A percentile compares a stretch with the other conserved stretches of the same genome.
These are phyloP conservation scores for Herpetomonas tarakana DNA, from an alignment of 208 protist genomes.

Conservation along the genomic window DNA sequence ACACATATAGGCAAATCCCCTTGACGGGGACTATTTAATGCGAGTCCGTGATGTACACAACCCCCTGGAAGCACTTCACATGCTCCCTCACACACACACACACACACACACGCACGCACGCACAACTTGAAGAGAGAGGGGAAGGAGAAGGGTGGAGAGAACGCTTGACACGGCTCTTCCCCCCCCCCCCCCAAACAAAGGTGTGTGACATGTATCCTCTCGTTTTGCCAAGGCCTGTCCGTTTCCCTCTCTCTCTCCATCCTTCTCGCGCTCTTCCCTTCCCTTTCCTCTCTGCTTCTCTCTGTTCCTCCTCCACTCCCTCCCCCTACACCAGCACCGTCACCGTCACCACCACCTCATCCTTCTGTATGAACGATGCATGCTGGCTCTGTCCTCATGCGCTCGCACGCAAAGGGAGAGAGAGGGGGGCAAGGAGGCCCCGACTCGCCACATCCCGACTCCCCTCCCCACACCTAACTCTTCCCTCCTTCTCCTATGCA, in stretches of 20 bases:
- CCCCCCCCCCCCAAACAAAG: background rate
- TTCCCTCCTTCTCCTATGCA: too few relatives aligned
- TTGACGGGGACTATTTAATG: background rate
- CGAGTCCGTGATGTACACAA: background rate
- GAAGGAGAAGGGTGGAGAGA: background rate
- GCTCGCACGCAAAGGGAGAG: too few relatives aligned
- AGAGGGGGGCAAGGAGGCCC: too few relatives aligned
- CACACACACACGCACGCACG: background rate
- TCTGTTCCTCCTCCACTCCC: background rate
- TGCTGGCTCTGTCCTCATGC: too few relatives aligned
- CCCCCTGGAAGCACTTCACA: background rate
- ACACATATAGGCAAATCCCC: background rate
- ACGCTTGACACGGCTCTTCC: background rate
- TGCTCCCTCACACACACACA: background rate
- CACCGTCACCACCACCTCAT: too few relatives aligned
- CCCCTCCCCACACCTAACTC: too few relatives aligned
- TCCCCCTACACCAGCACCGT: too few relatives aligned
- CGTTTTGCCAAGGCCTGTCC: background rate
- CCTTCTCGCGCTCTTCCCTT: background rate
- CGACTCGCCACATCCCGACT: too few relatives aligned
- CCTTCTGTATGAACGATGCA: too few relatives aligned
- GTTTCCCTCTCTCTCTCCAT: background rate
- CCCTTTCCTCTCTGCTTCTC: slow-evolving; percentile 2
- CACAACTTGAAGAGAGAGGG: background rate
- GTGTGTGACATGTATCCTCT: background rate